Evolutionary conservation across 2,329 filamentous ascomycete species (phyloP).

Genomic region (Fusarium euwallaceae): DNA sequence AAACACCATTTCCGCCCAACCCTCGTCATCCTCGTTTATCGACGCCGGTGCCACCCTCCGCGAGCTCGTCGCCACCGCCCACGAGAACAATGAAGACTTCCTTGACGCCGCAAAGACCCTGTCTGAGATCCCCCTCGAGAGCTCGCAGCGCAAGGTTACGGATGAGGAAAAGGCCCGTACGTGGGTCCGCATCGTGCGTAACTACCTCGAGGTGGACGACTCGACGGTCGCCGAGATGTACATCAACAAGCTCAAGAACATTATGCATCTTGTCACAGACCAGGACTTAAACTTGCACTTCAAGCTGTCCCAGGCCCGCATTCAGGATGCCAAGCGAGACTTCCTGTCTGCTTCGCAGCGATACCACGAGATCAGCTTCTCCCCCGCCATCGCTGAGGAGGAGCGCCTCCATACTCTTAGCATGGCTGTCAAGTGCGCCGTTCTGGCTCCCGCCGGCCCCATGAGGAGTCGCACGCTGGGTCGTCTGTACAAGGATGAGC

Average conservation of each 20-base stretch:
- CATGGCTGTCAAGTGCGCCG: conserved; percentile 91
- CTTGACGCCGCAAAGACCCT: conserved; percentile 81
- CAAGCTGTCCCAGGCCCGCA: conserved; percentile 90
- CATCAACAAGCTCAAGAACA: conserved; percentile 94
- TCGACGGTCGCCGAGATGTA: conserved; percentile 86
- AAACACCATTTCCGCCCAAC: conserved; percentile 71
- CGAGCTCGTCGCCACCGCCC: conserved; percentile 84
- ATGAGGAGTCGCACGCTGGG: conserved; percentile 83
- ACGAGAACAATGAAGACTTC: conserved; percentile 87
- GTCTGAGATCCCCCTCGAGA: conserved; percentile 88
- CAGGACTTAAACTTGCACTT: conserved; percentile 85
- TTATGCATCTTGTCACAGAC: conserved; percentile 84
- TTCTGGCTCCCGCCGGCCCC: conserved; percentile 92
- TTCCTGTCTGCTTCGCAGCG: conserved; percentile 90
- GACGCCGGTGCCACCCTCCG: conserved; percentile 87
- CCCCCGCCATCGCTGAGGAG: conserved; percentile 82
- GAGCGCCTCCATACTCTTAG: conserved; percentile 88
- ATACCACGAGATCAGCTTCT: conserved; percentile 89
- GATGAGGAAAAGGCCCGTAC: conserved; percentile 85
- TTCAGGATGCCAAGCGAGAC: conserved; percentile 88
- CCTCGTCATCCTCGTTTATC: conserved; percentile 78
- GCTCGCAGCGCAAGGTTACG: conserved; percentile 85
- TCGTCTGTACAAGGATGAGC: conserved; percentile 93
- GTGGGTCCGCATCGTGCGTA: conserved; percentile 94
- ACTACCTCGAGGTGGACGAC: conserved; percentile 95